A percentile compares a stretch with the other conserved stretches of the same genome.
Conservation (phyloP, 208 protist genomes). For the Entamoeba nuttalli region DNA sequence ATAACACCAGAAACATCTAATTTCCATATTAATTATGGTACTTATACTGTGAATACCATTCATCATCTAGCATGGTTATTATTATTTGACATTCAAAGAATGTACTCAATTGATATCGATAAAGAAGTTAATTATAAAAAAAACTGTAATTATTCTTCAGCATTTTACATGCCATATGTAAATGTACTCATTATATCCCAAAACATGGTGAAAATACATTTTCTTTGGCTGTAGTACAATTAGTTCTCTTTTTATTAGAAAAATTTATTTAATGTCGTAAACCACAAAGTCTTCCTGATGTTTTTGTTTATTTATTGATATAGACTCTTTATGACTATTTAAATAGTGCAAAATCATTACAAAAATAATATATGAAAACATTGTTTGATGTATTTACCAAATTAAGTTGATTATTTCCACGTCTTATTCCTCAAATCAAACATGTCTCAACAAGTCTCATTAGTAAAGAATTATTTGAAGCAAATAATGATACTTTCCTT, state of each 20-base stretch:
- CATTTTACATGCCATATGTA: not conserved
- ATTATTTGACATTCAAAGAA: not conserved
- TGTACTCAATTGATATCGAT: too few relatives aligned
- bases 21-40: not conserved
- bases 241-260: not conserved
- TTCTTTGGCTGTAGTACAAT: not conserved
- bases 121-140: not conserved
- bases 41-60: not conserved
- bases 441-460: not conserved
- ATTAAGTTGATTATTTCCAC: not conserved
- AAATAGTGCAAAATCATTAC: not conserved
- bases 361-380: not conserved
- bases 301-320: not conserved
- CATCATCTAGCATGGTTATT: not conserved
- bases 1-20: not conserved
- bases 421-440: not conserved
- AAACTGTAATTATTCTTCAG: not conserved
- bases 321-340: not conserved
- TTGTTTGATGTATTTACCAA: not conserved
- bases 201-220: not conserved
- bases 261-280: not conserved
- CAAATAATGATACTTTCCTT: not conserved
- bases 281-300: not conserved
- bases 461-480: not conserved
- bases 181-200: not conserved